Conservation (phyloP, 495 filamentous ascomycete species). For the Penicillium ochrochloron region DNA sequence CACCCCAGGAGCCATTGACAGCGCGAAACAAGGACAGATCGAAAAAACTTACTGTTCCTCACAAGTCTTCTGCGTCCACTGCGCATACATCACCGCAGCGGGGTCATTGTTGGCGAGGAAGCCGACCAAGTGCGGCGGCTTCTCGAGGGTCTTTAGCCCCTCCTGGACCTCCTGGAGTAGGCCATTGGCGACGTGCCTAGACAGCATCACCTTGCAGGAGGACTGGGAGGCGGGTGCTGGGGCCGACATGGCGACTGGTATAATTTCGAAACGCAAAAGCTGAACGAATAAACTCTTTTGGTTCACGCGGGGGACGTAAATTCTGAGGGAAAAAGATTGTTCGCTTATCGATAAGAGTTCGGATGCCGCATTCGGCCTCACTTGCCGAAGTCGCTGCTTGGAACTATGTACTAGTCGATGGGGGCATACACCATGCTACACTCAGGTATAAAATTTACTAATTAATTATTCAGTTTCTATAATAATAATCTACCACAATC, state of each 20-base stretch:
- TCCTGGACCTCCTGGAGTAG: conserved; percentile 78
- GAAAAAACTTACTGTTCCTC: conserved; percentile 75
- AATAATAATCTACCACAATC: no score
- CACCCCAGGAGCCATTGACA: conserved; percentile 22
- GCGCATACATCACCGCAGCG: conserved; percentile 88
- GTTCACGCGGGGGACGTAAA: conserved; percentile 27
- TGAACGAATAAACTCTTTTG: conserved; percentile 18
- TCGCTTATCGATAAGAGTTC: conserved; percentile 53
- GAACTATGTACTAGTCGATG: no score
- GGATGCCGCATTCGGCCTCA: conserved; percentile 43
- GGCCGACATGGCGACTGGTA: conserved; percentile 39
- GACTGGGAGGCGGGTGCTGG: conserved; percentile 44
- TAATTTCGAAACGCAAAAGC: conserved; percentile 15
- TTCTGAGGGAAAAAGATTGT: conserved; percentile 41
- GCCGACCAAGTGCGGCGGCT: conserved; percentile 78
- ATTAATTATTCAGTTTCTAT: no score
- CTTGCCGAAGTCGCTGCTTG: conserved; percentile 16
- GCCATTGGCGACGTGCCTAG: conserved; percentile 78
- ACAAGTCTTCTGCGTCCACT: conserved; percentile 96
- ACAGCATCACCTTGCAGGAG: conserved; percentile 89
- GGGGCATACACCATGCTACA: no score
- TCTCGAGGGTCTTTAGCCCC: conserved; percentile 68
- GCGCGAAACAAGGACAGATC: neutral
- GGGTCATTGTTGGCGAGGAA: conserved; percentile 93
- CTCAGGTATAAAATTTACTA: no score